Evolutionary conservation across 495 filamentous ascomycete genomes (phyloP), one percentile per base, ranked within the genome.

Genomic region (Cercophora newfieldiana): DNA sequence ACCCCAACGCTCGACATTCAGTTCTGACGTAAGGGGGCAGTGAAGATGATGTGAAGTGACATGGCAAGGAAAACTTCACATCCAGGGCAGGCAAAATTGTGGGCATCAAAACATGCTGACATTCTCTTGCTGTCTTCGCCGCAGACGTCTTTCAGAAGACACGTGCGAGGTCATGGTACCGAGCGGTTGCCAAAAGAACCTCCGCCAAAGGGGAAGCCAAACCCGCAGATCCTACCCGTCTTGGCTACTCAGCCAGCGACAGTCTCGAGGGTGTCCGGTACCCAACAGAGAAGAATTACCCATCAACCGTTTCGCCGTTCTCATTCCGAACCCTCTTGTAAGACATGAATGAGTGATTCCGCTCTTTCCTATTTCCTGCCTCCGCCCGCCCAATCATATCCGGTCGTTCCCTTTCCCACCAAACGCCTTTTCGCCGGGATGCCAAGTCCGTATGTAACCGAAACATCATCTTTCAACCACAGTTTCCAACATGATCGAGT

Each of bases 401-500:
- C 37, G 18, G 18, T 8, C 37, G 18, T 8, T 44, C 3, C 37
- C 37, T 14, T 44, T 44, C 51, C 51, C 51, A 22, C 22, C 5
- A 24, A 55, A 16, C 51, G 22, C 51, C 22, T 16, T 28, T 26
- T 55, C 51, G 22, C 51, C 51, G 25, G 37, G 37, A 55, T 55
- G 26, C 51, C 51, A 16, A 24, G 26, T 28, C 51, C 51, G 22
- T 28, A 55, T 55, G 51, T 55, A 55, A 55, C 26, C 51, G 51
- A 55, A 55, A 12, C 22, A 55, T 28, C 22, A 55, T 28, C 22
- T 55, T 55, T 24, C 21, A 55, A 55, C 22, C 22, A 12, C 8
- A n/a, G n/a, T 22, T 25, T 22, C 51, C 51, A 68, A 53, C 53
- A 24, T 25, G 55, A 26, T 31, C 21, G 22, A 57, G 48, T 21